Evolutionary conservation across 345 rosid species (phyloP), one percentile per base, ranked within the genome.

Genomic region (Nasturtium officinale): DNA sequence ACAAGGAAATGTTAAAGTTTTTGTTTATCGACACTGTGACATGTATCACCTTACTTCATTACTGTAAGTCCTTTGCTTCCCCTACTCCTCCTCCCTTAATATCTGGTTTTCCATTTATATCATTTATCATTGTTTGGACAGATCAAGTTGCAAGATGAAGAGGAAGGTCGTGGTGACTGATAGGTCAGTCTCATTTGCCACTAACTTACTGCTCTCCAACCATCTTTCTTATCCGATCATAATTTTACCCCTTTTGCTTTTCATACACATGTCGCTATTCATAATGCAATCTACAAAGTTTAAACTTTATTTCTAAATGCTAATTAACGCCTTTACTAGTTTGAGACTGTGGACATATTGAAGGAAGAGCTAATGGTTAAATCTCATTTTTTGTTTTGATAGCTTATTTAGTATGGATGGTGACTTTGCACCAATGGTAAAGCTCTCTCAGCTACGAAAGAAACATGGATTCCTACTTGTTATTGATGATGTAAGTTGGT

Each of bases 391-490:
- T 55, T 35, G 53, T 56, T 76, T 73, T 57, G 46, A 30, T 82
- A 91, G 98, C 78, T 87, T 94, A 85, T 94, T 94, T 81, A 94
- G 98, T 70, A 94, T 94, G 98, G 98, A 94, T 68, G 98, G 97
- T 69, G 98, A 94, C 83, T 94, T 94, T 86, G 98, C 97, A 76
- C 98, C 97, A 18, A 84, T 91, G 87, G 66, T 63, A 55, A 90
- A 91, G 79, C 95, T 94, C 62, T 87, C 75, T 37, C 69, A 82
- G 77, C 97, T 94, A 67, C 86, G 93, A 25, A 79, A 77, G 83
- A 86, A 75, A 71, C 89, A 91, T 85, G 87, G 87, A 10, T 91
- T 89, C 81, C 55, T 94, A 73, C 81, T 91, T 69, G 92, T 87
- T 76, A 86, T 91, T 55, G 98, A 94, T 81, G 99, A 94, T 69